These are phyloP conservation scores for Lentinus brumalis DNA, from an alignment of 768 basidiomycete genomes.

Conservation along the genomic window DNA sequence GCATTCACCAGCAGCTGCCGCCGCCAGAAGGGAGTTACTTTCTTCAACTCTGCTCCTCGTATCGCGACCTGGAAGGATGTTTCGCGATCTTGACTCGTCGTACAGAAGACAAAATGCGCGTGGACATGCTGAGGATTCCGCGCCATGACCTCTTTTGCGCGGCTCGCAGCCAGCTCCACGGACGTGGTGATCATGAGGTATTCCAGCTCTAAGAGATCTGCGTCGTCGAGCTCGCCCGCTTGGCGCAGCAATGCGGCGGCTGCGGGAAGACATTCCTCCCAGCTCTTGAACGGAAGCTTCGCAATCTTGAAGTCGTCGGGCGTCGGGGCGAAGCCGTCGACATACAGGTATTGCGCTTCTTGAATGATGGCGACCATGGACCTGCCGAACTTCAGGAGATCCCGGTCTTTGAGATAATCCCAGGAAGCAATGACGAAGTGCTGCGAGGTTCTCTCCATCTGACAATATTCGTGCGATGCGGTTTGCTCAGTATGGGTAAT, in stretches of 20 bases:
- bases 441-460: no score
- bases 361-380: slow-evolving; percentile 41
- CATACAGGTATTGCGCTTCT: no score
- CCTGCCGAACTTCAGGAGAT: slow-evolving; percentile 43
- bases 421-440: no score
- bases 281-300: slow-evolving; percentile 57
- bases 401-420: no score
- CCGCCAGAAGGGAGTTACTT: no score
- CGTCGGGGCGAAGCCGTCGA: no score
- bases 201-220: slow-evolving; percentile 66
- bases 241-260: slow-evolving; percentile 50
- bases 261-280: slow-evolving; percentile 54
- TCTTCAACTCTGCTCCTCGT: no score
- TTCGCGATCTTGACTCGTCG: no score
- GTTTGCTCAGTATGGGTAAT: slow-evolving; percentile 20
- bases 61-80: no score
- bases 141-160: slow-evolving; percentile 47
- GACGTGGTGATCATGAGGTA: slow-evolving; percentile 49
- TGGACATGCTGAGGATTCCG: slow-evolving; percentile 59
- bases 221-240: slow-evolving; percentile 48
- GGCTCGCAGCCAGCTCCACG: slow-evolving; percentile 41
- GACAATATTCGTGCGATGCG: no score
- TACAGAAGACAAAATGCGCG: slow-evolving; percentile 55
- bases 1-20: no score
- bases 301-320: slow-evolving; percentile 46